Evolutionary conservation across 495 filamentous ascomycete genomes (phyloP).

Genomic region (Pseudevernia furfuracea): DNA sequence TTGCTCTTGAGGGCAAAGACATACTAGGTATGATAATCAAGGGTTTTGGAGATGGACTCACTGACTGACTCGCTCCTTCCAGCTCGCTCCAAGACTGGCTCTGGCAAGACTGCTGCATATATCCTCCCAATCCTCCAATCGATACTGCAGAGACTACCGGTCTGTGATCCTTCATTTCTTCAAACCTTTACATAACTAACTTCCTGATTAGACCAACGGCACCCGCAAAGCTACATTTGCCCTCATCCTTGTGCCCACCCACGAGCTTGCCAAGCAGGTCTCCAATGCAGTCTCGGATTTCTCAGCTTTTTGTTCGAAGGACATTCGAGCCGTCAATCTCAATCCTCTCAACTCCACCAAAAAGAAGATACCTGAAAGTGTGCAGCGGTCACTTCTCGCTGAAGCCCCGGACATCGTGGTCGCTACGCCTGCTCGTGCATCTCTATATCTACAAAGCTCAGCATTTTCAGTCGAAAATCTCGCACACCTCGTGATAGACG

Average conservation of each 20-base stretch:
- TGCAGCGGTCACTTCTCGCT: constrained; percentile 77
- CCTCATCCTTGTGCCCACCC: constrained; percentile 86
- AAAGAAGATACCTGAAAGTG: constrained; percentile 72
- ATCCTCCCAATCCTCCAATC: constrained; percentile 78
- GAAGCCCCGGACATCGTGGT: constrained; percentile 83
- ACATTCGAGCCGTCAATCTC: constrained; percentile 72
- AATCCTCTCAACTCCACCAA: constrained; percentile 38
- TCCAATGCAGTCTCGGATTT: constrained; percentile 64
- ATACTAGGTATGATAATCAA: constrained; percentile 53
- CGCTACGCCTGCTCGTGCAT: constrained; percentile 73
- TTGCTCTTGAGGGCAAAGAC: constrained; percentile 85
- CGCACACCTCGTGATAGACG: constrained; percentile 80
- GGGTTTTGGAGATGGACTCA: background rate
- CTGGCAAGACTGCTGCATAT: constrained; percentile 96
- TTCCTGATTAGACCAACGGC: constrained; percentile 31
- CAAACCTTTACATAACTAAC: constrained; percentile 2
- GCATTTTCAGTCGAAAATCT: constrained; percentile 62
- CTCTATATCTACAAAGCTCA: constrained; percentile 60
- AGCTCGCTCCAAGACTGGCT: constrained; percentile 85
- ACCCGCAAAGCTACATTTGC: constrained; percentile 49
- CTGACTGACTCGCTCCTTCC: constrained; percentile 19
- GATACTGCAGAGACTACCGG: constrained; percentile 69
- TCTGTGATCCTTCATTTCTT: constrained; percentile 31
- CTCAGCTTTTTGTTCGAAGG: constrained; percentile 73
- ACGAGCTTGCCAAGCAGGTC: constrained; percentile 88